Evolutionary conservation across 2,329 filamentous ascomycete genomes (phyloP).

Genomic region (Penicillium sumatraense): DNA sequence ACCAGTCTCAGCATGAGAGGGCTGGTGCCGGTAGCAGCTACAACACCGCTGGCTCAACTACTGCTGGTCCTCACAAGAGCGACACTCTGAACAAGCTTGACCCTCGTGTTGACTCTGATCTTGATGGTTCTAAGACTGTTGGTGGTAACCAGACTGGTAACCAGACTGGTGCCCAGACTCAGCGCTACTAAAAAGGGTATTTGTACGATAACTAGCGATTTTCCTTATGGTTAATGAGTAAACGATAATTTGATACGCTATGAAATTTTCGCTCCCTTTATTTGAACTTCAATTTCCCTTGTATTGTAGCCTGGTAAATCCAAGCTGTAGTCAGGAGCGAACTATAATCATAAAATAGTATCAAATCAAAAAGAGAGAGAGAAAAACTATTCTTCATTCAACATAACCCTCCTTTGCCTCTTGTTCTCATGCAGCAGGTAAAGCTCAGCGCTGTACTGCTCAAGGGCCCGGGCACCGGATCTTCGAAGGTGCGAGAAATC

Average conservation of each 20-base stretch:
- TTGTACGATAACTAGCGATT: background rate
- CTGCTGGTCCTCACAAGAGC: constrained; percentile 22
- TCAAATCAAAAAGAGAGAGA: background rate
- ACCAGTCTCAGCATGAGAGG: constrained; percentile 17
- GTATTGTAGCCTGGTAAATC: background rate
- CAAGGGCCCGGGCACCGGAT: background rate
- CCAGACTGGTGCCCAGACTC: background rate
- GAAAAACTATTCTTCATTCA: background rate
- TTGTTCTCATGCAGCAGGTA: background rate
- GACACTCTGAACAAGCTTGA: constrained; percentile 23
- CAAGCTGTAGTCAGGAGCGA: background rate
- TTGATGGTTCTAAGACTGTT: constrained; percentile 20
- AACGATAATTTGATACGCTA: background rate
- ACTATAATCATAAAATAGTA: too few species aligned
- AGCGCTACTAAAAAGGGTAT: background rate
- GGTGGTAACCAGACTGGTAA: background rate
- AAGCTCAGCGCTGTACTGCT: background rate
- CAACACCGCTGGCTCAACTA: constrained; percentile 9
- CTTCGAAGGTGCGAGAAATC: background rate
- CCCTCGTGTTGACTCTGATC: constrained; percentile 27
- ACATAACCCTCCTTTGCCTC: background rate
- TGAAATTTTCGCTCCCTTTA: background rate
- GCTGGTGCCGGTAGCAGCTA: constrained; percentile 22
- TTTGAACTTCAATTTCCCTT: background rate
- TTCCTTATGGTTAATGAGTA: background rate